Evolutionary conservation across 2,329 filamentous ascomycete species (phyloP).

Genomic region (Akanthomyces uredinophilus): DNA sequence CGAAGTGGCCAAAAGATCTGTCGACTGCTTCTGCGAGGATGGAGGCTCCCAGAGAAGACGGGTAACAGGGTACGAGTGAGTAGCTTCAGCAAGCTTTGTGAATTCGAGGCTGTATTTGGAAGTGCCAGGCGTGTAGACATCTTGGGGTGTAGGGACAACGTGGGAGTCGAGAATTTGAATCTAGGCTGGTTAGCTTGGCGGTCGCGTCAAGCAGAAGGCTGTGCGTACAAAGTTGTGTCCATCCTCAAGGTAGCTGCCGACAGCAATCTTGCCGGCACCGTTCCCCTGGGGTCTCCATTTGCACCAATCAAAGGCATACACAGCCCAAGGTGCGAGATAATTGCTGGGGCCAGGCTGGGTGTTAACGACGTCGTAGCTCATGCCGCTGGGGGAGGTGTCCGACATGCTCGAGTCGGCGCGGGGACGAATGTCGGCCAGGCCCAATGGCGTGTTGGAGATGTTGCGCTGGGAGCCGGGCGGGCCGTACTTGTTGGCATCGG

Average conservation of each 20-base stretch:
- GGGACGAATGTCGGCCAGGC: slow-evolving; percentile 85
- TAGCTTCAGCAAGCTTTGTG: slow-evolving; percentile 89
- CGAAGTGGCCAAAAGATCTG: slow-evolving; percentile 89
- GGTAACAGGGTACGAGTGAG: slow-evolving; percentile 95
- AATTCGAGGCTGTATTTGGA: slow-evolving; percentile 81
- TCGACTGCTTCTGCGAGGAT: slow-evolving; percentile 90
- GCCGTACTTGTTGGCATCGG: slow-evolving; percentile 48
- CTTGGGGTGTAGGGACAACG: slow-evolving; percentile 63
- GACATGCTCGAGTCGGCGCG: slow-evolving; percentile 76
- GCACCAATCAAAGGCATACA: slow-evolving; percentile 98
- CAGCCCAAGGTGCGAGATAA: slow-evolving; percentile 88
- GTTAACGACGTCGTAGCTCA: slow-evolving; percentile 62
- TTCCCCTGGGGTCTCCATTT: slow-evolving; percentile 85
- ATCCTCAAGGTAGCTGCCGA: slow-evolving; percentile 95
- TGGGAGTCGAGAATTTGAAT: slow-evolving; percentile 97
- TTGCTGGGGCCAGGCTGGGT: slow-evolving; percentile 74
- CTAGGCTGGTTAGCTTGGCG: slow-evolving; percentile 37
- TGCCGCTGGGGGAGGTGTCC: slow-evolving; percentile 60
- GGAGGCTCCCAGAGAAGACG: slow-evolving; percentile 94
- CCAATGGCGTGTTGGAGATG: slow-evolving; percentile 79
- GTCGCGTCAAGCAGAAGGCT: background rate
- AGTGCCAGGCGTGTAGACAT: slow-evolving; percentile 63
- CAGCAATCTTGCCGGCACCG: slow-evolving; percentile 84
- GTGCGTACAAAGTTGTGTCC: slow-evolving; percentile 87
- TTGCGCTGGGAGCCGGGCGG: slow-evolving; percentile 55